These are phyloP conservation scores for Salvia miltiorrhiza DNA, from an alignment of 257 asterid species.

Conservation along the genomic window DNA sequence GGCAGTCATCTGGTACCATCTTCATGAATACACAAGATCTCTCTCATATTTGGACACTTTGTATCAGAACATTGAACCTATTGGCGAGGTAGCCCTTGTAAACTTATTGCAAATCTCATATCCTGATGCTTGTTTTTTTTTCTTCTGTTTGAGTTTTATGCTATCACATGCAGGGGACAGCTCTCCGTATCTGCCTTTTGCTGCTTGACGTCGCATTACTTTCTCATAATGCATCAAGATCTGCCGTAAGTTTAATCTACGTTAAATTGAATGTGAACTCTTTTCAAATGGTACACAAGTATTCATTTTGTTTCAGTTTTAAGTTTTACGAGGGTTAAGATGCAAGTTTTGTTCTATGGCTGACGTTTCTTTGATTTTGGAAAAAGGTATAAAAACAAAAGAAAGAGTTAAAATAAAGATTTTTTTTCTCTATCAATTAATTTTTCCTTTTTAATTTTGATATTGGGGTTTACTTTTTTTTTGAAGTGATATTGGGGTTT, in stretches of 20 bases:
- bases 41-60: constrained; percentile 62
- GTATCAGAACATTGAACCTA: constrained; percentile 73
- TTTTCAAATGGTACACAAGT: not conserved
- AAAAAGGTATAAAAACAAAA: not conserved
- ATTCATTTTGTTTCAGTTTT: not conserved
- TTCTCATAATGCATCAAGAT: constrained; percentile 56
- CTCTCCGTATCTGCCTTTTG: constrained; percentile 73
- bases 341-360: not conserved
- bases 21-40: constrained; percentile 66
- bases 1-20: constrained; percentile 87
- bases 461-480: too few relatives aligned
- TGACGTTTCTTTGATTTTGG: not conserved
- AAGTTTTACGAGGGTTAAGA: not conserved
- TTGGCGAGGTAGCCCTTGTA: constrained; percentile 57
- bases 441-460: not conserved
- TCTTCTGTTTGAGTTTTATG: constrained; percentile 7
- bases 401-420: not conserved
- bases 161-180: constrained; percentile 54
- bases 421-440: not conserved
- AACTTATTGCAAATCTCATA: not conserved
- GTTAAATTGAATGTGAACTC: not conserved
- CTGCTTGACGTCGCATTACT: constrained; percentile 72
- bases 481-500: constrained; percentile 9
- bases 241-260: constrained; percentile 52
- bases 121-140: not conserved